Conservation (phyloP, 352 stramenopile species). For the Phytophthora citricola region DNA sequence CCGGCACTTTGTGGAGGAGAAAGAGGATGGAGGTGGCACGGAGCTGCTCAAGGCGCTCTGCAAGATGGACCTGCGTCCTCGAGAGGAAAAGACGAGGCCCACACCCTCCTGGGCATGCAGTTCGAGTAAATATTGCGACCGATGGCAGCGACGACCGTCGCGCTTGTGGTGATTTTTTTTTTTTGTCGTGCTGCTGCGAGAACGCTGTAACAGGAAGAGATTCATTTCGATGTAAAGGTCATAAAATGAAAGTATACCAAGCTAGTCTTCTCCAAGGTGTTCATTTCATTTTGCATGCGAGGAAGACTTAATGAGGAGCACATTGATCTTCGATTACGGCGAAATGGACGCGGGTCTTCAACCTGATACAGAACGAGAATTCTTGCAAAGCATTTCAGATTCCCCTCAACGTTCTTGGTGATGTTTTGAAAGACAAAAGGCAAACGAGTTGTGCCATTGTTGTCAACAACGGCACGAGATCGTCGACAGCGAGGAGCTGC, state of each 20-base stretch:
- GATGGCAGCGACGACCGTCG: constrained; percentile 23
- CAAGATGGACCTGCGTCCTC: constrained; percentile 8
- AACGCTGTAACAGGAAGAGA: constrained; percentile 38
- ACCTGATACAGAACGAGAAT: constrained; percentile 31
- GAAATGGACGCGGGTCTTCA: constrained; percentile 16
- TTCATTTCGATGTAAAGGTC: constrained; percentile 54
- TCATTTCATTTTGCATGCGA: neutral
- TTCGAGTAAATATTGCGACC: constrained; percentile 43
- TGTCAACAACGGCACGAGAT: constrained; percentile 12
- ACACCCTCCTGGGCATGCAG: constrained; percentile 27
- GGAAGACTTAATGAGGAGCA: neutral
- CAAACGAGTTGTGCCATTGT: no score
- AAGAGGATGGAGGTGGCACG: constrained; percentile 5
- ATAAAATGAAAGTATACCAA: constrained; percentile 52
- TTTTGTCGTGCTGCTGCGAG: constrained; percentile 40
- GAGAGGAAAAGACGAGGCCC: constrained; percentile 20
- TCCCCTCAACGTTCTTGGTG: constrained; percentile 10
- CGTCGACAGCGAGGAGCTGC: constrained; percentile 1
- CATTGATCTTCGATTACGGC: constrained; percentile 16
- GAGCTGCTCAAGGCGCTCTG: constrained; percentile 26
- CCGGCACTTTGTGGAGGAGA: neutral
- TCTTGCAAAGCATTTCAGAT: constrained; percentile 24
- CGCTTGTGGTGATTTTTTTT: constrained; percentile 35
- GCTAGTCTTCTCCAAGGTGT: constrained; percentile 6
- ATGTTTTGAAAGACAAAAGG: constrained; percentile 6